Evolutionary conservation across 345 rosid species (phyloP), one percentile per base, ranked within the genome.

Genomic region (Carallia brachiata): DNA sequence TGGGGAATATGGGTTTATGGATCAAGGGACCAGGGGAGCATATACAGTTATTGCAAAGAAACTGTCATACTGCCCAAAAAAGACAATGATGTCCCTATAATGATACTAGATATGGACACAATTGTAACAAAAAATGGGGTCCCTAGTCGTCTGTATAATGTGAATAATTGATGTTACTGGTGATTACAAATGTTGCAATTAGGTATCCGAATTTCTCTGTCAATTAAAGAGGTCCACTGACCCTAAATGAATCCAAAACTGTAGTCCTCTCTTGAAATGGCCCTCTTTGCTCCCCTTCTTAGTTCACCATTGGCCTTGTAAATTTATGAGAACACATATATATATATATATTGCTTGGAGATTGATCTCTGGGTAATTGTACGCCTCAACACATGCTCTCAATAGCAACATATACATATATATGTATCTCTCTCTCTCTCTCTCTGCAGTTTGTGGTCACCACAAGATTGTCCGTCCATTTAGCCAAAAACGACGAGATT

Each of bases 81-180:
- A 55, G 84, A 68, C 74, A 66, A 2, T 4, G 32, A 18, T 65
- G 76, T 75, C 73, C 36, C 28, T 52, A 17, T 6, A 53, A 48
- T 55, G 67, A 70, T 66, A 72, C 72, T 27, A 17, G 62, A 64
- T 34, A 56, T 8, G 39, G 67, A 75, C 71, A 17, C 8, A 44
- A 1, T 44, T 19, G 63, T 55, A 37, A 30, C 58, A 18, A 6
- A 6, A 58, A 2, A 44, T 71, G 83, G 82, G 84, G 69, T 82
- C 82, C 61, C 55, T 15, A 28, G 23, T 23, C 23, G 23, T 23
- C 23, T 23, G 23, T 23, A 23, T 23, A 68, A 13, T 13, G 4
- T 32, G 79, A 83, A 83, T 80, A 67, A 83, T 83, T 76, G 78
- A 52, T 7, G 7, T 18, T 73, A 64, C 50, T 66, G 66, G 18